A percentile compares a stretch with the other conserved stretches of the same genome.
phyloP scores from a whole-genome alignment of 352 stramenopile species.

The Phytophthora crassamura region DNA sequence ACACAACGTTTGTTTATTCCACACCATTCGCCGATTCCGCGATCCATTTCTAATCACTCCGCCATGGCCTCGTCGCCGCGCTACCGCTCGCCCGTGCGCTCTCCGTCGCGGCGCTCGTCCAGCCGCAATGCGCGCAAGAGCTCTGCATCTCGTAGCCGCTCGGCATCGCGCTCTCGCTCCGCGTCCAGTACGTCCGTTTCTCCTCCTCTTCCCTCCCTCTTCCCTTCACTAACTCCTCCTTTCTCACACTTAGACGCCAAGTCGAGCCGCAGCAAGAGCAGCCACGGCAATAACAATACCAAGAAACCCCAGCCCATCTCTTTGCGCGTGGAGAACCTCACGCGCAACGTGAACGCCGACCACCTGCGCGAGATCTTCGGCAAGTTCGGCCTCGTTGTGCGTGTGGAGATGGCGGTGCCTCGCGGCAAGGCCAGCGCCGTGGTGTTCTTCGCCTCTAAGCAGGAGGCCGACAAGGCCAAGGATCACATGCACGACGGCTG shows the following conservation, averaged over 20 bases:
- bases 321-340: constrained; percentile 84
- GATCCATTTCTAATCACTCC: constrained; percentile 17
- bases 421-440: constrained; percentile 52
- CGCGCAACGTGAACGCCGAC: constrained; percentile 84
- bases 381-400: constrained; percentile 78
- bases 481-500: constrained; percentile 87
- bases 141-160: background rate
- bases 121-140: constrained; percentile 3
- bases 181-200: constrained; percentile 17
- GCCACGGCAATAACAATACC: background rate
- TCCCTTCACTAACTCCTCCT: background rate
- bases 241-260: background rate
- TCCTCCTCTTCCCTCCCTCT: background rate
- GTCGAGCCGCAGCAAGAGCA: background rate
- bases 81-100: constrained; percentile 11
- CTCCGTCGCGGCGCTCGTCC: background rate
- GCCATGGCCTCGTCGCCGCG: constrained; percentile 33
- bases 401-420: constrained; percentile 59
- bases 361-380: constrained; percentile 88
- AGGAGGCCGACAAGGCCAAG: constrained; percentile 64
- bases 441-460: constrained; percentile 58
- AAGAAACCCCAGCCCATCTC: constrained; percentile 36
- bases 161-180: constrained; percentile 16
- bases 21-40: too few species aligned
- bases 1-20: background rate